A percentile compares a stretch with the other conserved stretches of the same genome.
These are phyloP conservation scores for Fusarium euwallaceae DNA, from an alignment of 2,329 filamentous ascomycete species.

Conservation along the genomic window DNA sequence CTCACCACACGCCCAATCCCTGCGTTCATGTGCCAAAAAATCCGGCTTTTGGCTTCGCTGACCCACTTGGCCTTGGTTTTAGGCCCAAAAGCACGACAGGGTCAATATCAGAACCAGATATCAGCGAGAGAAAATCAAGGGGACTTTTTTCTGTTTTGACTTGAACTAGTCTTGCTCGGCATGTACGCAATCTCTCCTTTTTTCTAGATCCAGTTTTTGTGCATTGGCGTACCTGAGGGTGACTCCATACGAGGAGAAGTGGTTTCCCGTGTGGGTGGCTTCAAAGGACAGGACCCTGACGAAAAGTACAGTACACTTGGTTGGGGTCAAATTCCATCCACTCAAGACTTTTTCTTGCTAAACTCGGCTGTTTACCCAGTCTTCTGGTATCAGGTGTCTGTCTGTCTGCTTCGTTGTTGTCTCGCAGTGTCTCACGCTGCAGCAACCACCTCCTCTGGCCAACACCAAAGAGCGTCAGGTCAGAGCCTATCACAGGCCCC, in stretches of 20 bases:
- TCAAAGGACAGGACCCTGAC: slow-evolving; percentile 4
- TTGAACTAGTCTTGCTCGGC: slow-evolving; percentile 2
- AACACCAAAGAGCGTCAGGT: background rate
- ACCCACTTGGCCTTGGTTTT: slow-evolving; percentile 45
- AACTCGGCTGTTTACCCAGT: background rate
- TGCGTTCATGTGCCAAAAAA: slow-evolving; percentile 35
- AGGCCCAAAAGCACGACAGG: slow-evolving; percentile 19
- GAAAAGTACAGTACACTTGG: background rate
- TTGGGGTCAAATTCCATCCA: slow-evolving; percentile 3
- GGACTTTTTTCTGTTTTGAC: slow-evolving; percentile 9
- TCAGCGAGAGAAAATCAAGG: background rate
- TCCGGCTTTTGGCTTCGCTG: slow-evolving; percentile 41
- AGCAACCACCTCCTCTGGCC: slow-evolving; percentile 1
- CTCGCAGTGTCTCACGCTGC: slow-evolving; percentile 19
- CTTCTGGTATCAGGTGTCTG: slow-evolving; percentile 23
- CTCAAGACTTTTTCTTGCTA: background rate
- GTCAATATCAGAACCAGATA: slow-evolving; percentile 15
- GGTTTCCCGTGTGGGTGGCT: background rate
- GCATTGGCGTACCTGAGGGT: slow-evolving; percentile 3
- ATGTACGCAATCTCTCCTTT: slow-evolving; percentile 14
- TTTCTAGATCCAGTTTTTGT: slow-evolving; percentile 14
- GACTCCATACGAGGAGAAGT: background rate
- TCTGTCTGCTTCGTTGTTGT: background rate
- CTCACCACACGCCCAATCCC: slow-evolving; percentile 31
- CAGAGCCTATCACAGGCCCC: slow-evolving; percentile 35